Evolutionary conservation across 352 stramenopile species (phyloP).

Genomic region (Globisporangium yorkense): DNA sequence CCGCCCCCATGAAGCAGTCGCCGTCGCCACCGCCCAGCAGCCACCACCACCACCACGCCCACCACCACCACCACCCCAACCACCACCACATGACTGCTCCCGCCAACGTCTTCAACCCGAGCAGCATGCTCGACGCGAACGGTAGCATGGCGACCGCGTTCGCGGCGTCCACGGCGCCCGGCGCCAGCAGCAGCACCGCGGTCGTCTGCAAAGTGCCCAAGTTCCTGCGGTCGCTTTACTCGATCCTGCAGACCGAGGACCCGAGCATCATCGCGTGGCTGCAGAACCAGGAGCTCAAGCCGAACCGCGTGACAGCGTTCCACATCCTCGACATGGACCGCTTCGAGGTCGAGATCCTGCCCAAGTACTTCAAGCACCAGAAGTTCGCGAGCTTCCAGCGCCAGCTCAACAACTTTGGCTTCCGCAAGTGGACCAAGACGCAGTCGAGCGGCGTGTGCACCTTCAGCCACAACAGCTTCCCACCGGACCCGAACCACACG

Average conservation of each 20-base stretch:
- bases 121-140: slow-evolving; percentile 10
- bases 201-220: slow-evolving; percentile 68
- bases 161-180: slow-evolving; percentile 6
- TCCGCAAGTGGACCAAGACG: slow-evolving; percentile 82
- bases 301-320: slow-evolving; percentile 63
- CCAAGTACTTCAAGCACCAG: slow-evolving; percentile 92
- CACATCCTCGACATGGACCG: slow-evolving; percentile 68
- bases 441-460: slow-evolving; percentile 76
- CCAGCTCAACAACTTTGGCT: slow-evolving; percentile 93
- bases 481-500: slow-evolving; percentile 38
- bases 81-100: background rate
- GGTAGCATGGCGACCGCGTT: slow-evolving; percentile 13
- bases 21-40: background rate
- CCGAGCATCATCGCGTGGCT: slow-evolving; percentile 62
- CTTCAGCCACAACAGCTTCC: slow-evolving; percentile 82
- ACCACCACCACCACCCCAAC: background rate
- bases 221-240: slow-evolving; percentile 76
- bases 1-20: background rate
- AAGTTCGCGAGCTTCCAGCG: slow-evolving; percentile 91
- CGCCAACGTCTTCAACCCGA: background rate
- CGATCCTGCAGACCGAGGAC: slow-evolving; percentile 76
- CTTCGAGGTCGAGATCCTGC: slow-evolving; percentile 87
- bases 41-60: background rate
- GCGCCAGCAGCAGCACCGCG: slow-evolving; percentile 6
- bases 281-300: slow-evolving; percentile 59